Conservation (phyloP, 2,329 filamentous ascomycete genomes). For the Chaetothyriales sp. region DNA sequence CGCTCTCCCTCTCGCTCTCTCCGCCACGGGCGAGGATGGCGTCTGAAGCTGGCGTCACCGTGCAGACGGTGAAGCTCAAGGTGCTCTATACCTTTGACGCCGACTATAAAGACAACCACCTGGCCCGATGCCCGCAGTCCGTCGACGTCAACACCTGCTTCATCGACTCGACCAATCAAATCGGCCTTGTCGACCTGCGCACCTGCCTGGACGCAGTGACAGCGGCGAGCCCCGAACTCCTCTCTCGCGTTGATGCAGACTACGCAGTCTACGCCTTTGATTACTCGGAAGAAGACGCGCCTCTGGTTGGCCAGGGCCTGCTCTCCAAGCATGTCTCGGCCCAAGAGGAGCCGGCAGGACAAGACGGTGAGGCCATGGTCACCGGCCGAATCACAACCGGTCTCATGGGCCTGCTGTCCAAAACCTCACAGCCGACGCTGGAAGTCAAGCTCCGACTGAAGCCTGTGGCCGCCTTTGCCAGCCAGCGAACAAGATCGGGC, state of each 20-base stretch:
- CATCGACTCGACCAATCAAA: constrained; percentile 64
- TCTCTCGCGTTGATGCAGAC: constrained; percentile 59
- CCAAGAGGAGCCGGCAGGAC: constrained; percentile 33
- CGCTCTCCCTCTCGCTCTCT: constrained; percentile 14
- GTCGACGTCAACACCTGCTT: constrained; percentile 67
- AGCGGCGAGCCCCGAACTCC: constrained; percentile 68
- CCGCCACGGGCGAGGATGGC: constrained; percentile 22
- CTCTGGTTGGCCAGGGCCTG: constrained; percentile 90
- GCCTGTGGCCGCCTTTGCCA: constrained; percentile 43
- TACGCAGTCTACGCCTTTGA: constrained; percentile 97
- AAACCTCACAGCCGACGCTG: constrained; percentile 67
- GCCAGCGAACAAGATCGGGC: constrained; percentile 13
- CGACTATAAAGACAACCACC: constrained; percentile 73
- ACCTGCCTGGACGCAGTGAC: constrained; percentile 76
- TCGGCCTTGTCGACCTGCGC: constrained; percentile 77
- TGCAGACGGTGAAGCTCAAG: constrained; percentile 65
- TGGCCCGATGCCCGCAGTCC: constrained; percentile 70
- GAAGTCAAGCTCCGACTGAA: constrained; percentile 86
- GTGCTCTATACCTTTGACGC: constrained; percentile 93
- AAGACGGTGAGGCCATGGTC: constrained; percentile 42
- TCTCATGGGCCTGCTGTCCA: constrained; percentile 67
- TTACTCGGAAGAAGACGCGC: constrained; percentile 87
- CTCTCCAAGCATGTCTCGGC: constrained; percentile 66
- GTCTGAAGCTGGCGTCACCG: constrained; percentile 39
- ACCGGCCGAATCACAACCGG: constrained; percentile 87